A percentile compares a stretch with the other conserved stretches of the same genome.
Conservation (phyloP, 306 rosid species). For the Gynostemma pentaphyllum region DNA sequence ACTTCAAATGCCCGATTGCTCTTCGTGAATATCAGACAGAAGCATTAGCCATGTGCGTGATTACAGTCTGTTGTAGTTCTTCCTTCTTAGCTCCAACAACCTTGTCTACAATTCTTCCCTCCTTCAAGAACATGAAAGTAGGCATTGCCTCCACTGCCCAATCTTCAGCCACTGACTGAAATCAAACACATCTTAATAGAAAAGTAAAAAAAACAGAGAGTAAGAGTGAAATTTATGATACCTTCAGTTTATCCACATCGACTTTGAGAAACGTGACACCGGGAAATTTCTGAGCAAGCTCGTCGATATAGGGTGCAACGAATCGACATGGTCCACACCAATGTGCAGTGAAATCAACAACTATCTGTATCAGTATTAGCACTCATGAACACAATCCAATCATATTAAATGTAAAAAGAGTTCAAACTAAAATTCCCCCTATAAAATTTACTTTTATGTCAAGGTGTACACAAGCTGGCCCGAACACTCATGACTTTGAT, state of each 20-base stretch:
- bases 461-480: no score
- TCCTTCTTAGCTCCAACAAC: constrained; percentile 92
- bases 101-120: constrained; percentile 60
- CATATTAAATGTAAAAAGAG: not conserved
- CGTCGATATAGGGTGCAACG: constrained; percentile 65
- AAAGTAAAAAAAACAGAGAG: not conserved
- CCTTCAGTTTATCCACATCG: constrained; percentile 90
- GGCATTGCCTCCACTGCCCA: constrained; percentile 99
- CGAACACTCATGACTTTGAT: not conserved
- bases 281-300: constrained; percentile 55
- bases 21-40: constrained; percentile 19
- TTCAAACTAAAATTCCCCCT: not conserved
- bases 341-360: constrained; percentile 86
- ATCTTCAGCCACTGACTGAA: constrained; percentile 71
- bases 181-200: constrained; percentile 6
- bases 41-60: constrained; percentile 38
- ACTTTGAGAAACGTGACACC: constrained; percentile 57
- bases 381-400: not conserved
- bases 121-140: constrained; percentile 77
- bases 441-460: no score
- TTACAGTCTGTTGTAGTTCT: constrained; percentile 51
- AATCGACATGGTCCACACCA: constrained; percentile 98
- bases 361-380: constrained; percentile 28
- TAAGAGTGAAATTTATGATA: constrained; percentile 4
- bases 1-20: not conserved